phyloP scores from a whole-genome alignment of 441 rosid genomes.

The Francoa sonchifolia region DNA sequence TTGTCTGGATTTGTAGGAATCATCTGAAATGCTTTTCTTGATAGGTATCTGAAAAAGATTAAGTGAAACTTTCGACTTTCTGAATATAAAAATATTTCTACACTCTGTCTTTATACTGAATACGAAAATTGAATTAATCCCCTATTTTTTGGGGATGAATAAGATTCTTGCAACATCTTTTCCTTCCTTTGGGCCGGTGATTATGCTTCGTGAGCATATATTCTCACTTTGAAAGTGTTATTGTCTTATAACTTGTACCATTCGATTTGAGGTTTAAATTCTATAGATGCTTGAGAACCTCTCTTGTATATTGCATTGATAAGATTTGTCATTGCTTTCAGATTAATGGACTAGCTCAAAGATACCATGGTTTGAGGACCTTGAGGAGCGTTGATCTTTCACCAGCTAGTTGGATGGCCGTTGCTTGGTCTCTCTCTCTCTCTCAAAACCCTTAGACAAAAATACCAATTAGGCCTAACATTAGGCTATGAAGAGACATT shows the following conservation, averaged over 20 bases:
- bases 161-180: no score
- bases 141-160: no score
- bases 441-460: constrained; percentile 2
- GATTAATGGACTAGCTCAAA: constrained; percentile 61
- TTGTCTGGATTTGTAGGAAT: constrained; percentile 22
- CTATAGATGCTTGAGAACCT: no score
- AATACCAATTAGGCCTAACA: not conserved
- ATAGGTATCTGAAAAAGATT: constrained; percentile 32
- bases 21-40: constrained; percentile 12
- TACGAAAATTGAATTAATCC: no score
- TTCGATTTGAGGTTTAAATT: not conserved
- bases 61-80: constrained; percentile 25
- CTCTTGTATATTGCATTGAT: no score
- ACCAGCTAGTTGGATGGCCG: constrained; percentile 99
- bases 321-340: constrained; percentile 32
- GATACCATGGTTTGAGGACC: constrained; percentile 68
- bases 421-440: constrained; percentile 55
- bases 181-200: no score
- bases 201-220: constrained; percentile 10
- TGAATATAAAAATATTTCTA: constrained; percentile 11
- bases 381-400: constrained; percentile 94
- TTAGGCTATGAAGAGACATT: not conserved
- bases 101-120: not conserved
- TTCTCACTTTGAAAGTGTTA: constrained; percentile 5
- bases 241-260: constrained; percentile 7